Evolutionary conservation across 495 filamentous ascomycete species (phyloP).

Genomic region (Penicillium atrosanguineum): DNA sequence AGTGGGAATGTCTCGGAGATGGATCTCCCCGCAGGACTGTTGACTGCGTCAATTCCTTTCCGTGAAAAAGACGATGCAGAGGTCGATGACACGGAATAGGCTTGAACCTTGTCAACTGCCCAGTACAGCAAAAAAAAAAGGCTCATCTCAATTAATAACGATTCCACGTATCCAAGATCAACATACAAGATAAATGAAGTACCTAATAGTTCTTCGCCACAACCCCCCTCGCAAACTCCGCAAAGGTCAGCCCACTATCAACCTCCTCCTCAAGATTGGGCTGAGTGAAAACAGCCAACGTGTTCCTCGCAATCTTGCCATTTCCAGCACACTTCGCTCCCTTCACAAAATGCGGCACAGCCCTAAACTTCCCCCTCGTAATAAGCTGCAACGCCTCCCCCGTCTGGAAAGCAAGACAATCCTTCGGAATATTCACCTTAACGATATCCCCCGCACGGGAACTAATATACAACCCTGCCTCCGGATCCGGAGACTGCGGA

Average conservation of each 20-base stretch:
- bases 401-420: conserved; percentile 94
- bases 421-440: conserved; percentile 84
- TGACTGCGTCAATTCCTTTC: conserved; percentile 6
- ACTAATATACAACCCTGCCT: conserved; percentile 87
- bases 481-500: conserved; percentile 68
- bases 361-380: conserved; percentile 82
- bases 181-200: background rate
- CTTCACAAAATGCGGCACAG: conserved; percentile 94
- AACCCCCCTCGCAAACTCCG: conserved; percentile 80
- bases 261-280: conserved; percentile 89
- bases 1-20: conserved; percentile 4
- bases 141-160: background rate
- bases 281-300: conserved; percentile 95
- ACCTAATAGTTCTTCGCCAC: conserved; percentile 70
- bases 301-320: conserved; percentile 76
- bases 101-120: background rate
- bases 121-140: background rate
- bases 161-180: background rate
- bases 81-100: background rate
- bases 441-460: conserved; percentile 73
- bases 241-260: conserved; percentile 71
- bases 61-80: conserved; percentile 7
- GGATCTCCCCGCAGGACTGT: conserved; percentile 4
- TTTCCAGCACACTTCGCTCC: conserved; percentile 50
- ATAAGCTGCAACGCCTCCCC: conserved; percentile 89